Evolutionary conservation across 768 basidiomycete species (phyloP).

Genomic region (Lentinula sp.): DNA sequence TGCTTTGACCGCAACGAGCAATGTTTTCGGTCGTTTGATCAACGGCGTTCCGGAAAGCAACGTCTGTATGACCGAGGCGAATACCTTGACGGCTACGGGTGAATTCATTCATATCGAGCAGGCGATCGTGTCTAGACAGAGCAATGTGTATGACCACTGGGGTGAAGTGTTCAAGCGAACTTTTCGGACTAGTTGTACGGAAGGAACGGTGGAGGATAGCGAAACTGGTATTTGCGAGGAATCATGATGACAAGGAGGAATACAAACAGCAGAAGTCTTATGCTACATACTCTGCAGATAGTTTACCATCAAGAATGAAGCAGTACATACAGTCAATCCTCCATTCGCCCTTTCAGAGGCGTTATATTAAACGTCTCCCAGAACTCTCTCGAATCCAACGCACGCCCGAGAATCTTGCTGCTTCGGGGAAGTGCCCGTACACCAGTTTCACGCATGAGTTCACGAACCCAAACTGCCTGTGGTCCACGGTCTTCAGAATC

Average conservation of each 20-base stretch:
- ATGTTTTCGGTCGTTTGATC: conserved; percentile 37
- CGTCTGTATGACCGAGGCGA: conserved; percentile 25
- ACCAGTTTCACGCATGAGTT: conserved; percentile 47
- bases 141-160: conserved; percentile 26
- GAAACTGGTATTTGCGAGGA: neutral
- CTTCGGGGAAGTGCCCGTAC: conserved; percentile 49
- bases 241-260: neutral
- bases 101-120: conserved; percentile 41
- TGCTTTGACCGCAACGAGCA: conserved; percentile 34
- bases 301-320: no score
- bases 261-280: no score
- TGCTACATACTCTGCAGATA: no score
- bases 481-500: conserved; percentile 21
- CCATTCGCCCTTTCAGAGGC: conserved; percentile 34
- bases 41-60: conserved; percentile 25
- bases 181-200: conserved; percentile 17
- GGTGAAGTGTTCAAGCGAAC: conserved; percentile 23
- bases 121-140: conserved; percentile 15
- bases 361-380: conserved; percentile 43
- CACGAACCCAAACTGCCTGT: conserved; percentile 48
- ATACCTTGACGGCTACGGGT: conserved; percentile 21
- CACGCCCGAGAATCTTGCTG: conserved; percentile 40
- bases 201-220: neutral
- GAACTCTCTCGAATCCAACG: conserved; percentile 56
- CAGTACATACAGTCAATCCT: conserved; percentile 1